Percentiles rank a stretch among this genome's conserved stretches.
phyloP scores from a whole-genome alignment of 2,329 filamentous ascomycete genomes.

The Botrytis pseudocinerea region DNA sequence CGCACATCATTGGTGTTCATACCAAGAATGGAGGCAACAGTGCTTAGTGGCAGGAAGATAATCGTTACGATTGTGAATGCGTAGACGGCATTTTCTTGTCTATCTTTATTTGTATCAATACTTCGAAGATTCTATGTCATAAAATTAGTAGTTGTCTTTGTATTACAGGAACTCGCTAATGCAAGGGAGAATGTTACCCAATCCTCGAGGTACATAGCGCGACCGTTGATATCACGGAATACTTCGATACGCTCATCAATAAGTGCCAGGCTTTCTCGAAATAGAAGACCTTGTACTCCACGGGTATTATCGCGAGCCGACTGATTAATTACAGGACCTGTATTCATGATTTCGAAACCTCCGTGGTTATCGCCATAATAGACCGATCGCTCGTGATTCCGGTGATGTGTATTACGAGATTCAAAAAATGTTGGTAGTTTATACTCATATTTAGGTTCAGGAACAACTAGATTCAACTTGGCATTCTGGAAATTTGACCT shows the following conservation, averaged over 20 bases:
- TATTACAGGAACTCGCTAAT: neutral
- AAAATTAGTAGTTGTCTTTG: neutral
- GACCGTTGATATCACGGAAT: slow-evolving; percentile 30
- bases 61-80: slow-evolving; percentile 42
- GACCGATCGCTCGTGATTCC: neutral
- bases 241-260: slow-evolving; percentile 29
- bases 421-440: neutral
- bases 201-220: slow-evolving; percentile 28
- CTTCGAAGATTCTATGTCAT: slow-evolving; percentile 30
- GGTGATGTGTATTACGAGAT: neutral
- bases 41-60: slow-evolving; percentile 41
- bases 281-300: slow-evolving; percentile 31
- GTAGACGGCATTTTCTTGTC: slow-evolving; percentile 38
- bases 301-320: slow-evolving; percentile 14
- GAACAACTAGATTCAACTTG: neutral
- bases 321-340: neutral
- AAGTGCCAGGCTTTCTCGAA: slow-evolving; percentile 28
- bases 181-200: slow-evolving; percentile 24
- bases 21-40: slow-evolving; percentile 40
- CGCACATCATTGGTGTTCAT: slow-evolving; percentile 41
- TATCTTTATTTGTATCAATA: slow-evolving; percentile 37
- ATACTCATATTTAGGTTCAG: slow-evolving; percentile 1
- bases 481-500: neutral
- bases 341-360: neutral
- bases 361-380: neutral